These are phyloP conservation scores for Pythium rhizo-oryzae DNA, from an alignment of 352 stramenopile genomes.

Conservation along the genomic window DNA sequence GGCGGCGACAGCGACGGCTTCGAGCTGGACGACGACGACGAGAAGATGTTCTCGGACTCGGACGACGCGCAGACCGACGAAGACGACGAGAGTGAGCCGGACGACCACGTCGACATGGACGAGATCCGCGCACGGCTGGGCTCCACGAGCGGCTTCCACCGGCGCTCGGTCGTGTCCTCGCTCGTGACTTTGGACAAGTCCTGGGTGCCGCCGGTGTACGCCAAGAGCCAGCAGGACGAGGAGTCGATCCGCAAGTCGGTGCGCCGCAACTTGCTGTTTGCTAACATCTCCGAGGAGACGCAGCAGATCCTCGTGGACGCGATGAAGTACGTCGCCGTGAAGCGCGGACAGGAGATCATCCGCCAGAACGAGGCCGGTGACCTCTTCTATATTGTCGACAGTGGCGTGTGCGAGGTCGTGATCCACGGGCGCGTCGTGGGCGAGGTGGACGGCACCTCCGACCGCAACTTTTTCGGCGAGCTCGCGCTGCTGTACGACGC, in stretches of 20 bases:
- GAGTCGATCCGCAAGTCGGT: slow-evolving; percentile 60
- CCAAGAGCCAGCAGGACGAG: slow-evolving; percentile 55
- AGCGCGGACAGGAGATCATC: slow-evolving; percentile 55
- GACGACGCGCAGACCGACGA: slow-evolving; percentile 34
- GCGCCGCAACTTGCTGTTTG: slow-evolving; percentile 66
- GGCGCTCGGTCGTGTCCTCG: slow-evolving; percentile 62
- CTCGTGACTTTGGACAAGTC: slow-evolving; percentile 48
- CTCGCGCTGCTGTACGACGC: no score
- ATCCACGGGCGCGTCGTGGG: slow-evolving; percentile 65
- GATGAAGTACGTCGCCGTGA: slow-evolving; percentile 65
- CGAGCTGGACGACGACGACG: slow-evolving; percentile 26
- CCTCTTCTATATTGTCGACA: slow-evolving; percentile 92
- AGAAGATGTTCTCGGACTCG: slow-evolving; percentile 17
- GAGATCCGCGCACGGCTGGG: slow-evolving; percentile 46
- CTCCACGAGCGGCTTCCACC: slow-evolving; percentile 37
- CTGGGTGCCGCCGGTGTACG: slow-evolving; percentile 55
- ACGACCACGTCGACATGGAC: slow-evolving; percentile 47
- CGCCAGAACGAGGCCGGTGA: slow-evolving; percentile 82
- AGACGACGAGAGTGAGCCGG: slow-evolving; percentile 25
- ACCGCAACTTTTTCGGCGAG: slow-evolving; percentile 79
- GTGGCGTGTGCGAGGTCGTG: slow-evolving; percentile 76
- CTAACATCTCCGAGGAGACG: slow-evolving; percentile 66
- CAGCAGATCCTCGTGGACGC: slow-evolving; percentile 67
- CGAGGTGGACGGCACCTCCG: slow-evolving; percentile 54
- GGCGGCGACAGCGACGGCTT: slow-evolving; percentile 36